These are phyloP conservation scores for Hygrophorus pudorinus DNA, from an alignment of 768 basidiomycete genomes.

Conservation along the genomic window DNA sequence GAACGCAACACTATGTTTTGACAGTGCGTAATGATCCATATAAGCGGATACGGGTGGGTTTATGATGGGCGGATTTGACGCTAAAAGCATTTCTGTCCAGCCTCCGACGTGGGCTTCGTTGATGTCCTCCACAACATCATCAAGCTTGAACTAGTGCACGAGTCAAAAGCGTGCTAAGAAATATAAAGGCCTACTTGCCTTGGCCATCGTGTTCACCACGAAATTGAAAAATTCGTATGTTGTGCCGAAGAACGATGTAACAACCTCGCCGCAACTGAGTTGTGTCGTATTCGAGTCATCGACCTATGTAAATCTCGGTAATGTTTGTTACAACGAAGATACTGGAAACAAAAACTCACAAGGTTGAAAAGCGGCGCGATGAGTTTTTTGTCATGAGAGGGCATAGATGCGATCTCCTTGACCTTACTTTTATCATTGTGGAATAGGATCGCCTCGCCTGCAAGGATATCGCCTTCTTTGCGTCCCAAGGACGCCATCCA, in stretches of 20 bases:
- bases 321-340: background rate
- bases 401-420: constrained; percentile 52
- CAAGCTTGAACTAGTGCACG: constrained; percentile 37
- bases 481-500: constrained; percentile 67
- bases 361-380: constrained; percentile 78
- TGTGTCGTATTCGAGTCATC: constrained; percentile 71
- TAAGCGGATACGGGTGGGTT: constrained; percentile 71
- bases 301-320: constrained; percentile 30
- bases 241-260: constrained; percentile 67
- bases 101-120: constrained; percentile 76
- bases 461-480: constrained; percentile 48
- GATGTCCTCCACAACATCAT: constrained; percentile 71
- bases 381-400: constrained; percentile 43
- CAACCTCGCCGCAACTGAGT: constrained; percentile 51
- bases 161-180: background rate
- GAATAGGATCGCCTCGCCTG: constrained; percentile 58
- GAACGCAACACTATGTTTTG: constrained; percentile 60
- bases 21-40: constrained; percentile 64
- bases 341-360: constrained; percentile 32
- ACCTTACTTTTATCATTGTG: constrained; percentile 65
- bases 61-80: constrained; percentile 58
- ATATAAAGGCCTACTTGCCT: constrained; percentile 31
- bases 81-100: constrained; percentile 75
- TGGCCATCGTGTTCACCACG: constrained; percentile 55
- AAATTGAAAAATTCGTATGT: constrained; percentile 74